Conservation (phyloP, 306 rosid genomes). For the Prunus dulcis region DNA sequence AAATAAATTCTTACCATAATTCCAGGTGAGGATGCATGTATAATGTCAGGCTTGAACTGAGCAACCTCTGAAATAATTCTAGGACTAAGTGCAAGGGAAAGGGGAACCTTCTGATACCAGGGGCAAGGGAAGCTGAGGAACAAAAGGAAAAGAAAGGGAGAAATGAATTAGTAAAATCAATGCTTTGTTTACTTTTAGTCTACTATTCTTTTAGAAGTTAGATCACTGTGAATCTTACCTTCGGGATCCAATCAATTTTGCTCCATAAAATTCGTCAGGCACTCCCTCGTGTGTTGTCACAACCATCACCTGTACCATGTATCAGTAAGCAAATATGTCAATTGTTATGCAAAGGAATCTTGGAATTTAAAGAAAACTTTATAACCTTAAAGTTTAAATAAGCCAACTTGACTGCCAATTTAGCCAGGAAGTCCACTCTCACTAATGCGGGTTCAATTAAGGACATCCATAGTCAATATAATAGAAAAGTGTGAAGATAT, state of each 20-base stretch:
- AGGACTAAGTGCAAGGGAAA: slow-evolving; percentile 97
- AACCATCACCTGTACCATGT: slow-evolving; percentile 71
- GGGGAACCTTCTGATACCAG: slow-evolving; percentile 94
- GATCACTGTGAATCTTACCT: slow-evolving; percentile 44
- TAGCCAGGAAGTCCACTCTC: background rate
- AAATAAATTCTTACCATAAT: slow-evolving; percentile 61
- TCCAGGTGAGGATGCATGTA: slow-evolving; percentile 98
- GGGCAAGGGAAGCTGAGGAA: slow-evolving; percentile 82
- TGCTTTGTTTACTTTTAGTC: background rate
- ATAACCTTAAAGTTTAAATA: background rate
- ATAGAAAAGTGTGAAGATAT: background rate
- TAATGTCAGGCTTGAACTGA: slow-evolving; percentile 93
- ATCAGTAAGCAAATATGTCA: slow-evolving; percentile 23
- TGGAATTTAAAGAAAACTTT: background rate
- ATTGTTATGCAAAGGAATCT: slow-evolving; percentile 4
- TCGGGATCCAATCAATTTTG: slow-evolving; percentile 80
- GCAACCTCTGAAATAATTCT: slow-evolving; percentile 97
- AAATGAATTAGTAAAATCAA: slow-evolving; percentile 11
- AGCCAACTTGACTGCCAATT: background rate
- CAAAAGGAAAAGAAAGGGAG: slow-evolving; percentile 1
- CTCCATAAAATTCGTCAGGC: slow-evolving; percentile 88
- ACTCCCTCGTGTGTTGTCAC: slow-evolving; percentile 98
- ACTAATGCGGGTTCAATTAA: slow-evolving; percentile 3
- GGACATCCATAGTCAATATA: background rate
- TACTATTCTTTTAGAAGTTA: background rate